These are phyloP conservation scores for Pythium myriotylum DNA, from an alignment of 352 stramenopile genomes.

Conservation along the genomic window DNA sequence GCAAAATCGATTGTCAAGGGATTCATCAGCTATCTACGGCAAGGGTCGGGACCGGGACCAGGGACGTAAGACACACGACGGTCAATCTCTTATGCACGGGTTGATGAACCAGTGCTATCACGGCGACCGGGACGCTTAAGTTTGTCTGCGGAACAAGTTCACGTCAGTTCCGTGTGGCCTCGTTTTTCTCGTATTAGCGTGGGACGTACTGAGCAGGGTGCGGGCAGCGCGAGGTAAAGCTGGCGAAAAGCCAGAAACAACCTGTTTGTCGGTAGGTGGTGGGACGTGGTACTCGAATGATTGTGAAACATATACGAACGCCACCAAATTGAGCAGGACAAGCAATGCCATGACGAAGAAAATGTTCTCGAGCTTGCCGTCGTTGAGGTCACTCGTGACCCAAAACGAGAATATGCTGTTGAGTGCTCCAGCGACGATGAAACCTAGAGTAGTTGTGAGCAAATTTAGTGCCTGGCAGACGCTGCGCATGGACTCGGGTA, in stretches of 20 bases:
- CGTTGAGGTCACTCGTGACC: constrained; percentile 90
- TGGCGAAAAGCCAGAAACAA: constrained; percentile 42
- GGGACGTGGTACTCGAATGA: constrained; percentile 76
- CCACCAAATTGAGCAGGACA: constrained; percentile 66
- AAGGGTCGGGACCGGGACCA: constrained; percentile 13
- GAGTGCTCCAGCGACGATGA: constrained; percentile 76
- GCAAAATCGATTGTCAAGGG: constrained; percentile 84
- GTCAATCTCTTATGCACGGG: constrained; percentile 8
- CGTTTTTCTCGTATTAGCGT: not conserved
- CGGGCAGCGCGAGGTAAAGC: constrained; percentile 30
- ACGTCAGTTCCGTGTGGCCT: not conserved
- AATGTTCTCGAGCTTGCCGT: constrained; percentile 89
- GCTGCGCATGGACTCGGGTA: constrained; percentile 90
- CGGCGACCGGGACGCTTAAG: constrained; percentile 25
- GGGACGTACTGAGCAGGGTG: constrained; percentile 19
- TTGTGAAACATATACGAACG: constrained; percentile 74
- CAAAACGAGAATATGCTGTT: constrained; percentile 92
- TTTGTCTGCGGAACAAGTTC: constrained; percentile 15
- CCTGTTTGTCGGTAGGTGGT: constrained; percentile 27
- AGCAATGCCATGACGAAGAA: constrained; percentile 85
- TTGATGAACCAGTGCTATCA: constrained; percentile 12
- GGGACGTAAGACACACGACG: not conserved
- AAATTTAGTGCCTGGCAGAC: constrained; percentile 91
- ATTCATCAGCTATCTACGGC: constrained; percentile 65
- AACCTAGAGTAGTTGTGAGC: constrained; percentile 89